Evolutionary conservation across 805 yeast genomes (phyloP), one percentile per base, ranked within the genome.

Genomic region (Dipodascus geniculatus): DNA sequence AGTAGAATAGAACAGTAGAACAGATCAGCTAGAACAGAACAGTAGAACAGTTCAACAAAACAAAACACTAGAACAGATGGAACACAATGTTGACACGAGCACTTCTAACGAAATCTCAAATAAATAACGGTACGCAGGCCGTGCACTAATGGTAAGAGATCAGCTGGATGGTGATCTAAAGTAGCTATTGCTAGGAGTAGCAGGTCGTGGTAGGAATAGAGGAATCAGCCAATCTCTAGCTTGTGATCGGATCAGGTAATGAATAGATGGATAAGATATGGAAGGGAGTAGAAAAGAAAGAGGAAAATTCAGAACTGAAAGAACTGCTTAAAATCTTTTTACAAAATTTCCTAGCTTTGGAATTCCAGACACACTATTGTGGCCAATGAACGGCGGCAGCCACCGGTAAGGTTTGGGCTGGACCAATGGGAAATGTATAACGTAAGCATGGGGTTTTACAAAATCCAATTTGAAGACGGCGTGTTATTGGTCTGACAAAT

Each of bases 181-280:
- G n/a, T n/a, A n/a, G n/a, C n/a, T n/a, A n/a, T n/a, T n/a, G n/a
- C n/a, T n/a, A n/a, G n/a, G n/a, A n/a, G n/a, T n/a, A n/a, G n/a
- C n/a, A n/a, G n/a, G n/a, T 28, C 6, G 6, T 6, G 11, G 11
- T 28, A 28, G 33, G 6, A 28, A 11, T 6, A 28, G 11, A 28
- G 33, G 33, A 28, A 28, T 28, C 11, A 28, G 33, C 33, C 33
- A 28, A 28, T 28, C 33, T 28, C 33, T 28, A 28, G 33, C 33
- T 28, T 28, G 33, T 28, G 33, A 28, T 28, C 33, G 44, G 20
- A 38, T n/a, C 20, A 38, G 44, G 44, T 17, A 38, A 38, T 38
- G 44, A 38, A n/a, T 14, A 38, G 44, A 38, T 38, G 44, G 44
- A 38, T 38, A 38, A 38, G 44, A 38, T 38, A 38, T 38, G 20